Base-by-base conservation (phyloP, 768 basidiomycete genomes). In the Paxillus involutus region DNA sequence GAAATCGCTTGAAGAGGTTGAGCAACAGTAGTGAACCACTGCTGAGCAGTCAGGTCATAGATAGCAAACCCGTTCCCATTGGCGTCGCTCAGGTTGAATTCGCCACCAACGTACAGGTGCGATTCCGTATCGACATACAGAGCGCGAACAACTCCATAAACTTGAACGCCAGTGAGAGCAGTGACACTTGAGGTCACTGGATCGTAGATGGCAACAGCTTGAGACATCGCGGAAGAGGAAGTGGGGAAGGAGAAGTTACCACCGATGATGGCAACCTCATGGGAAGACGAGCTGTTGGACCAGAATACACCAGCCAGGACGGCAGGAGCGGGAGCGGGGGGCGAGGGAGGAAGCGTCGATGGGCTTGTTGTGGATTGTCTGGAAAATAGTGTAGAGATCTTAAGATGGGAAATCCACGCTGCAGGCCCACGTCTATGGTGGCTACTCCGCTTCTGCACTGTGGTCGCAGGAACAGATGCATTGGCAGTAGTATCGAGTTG, bases 221-320 rank as follows among this genome's bases (percentile, higher is more conserved):
- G 74, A 2, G 83, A 77, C 3, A 65, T 64, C 16, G 70, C 57
- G 2, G 77, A 72, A 4, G 76, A 71, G 7, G 69, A 65, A 37
- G 73, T 57, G 6, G 75, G 55, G 64, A 85, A 85, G 1, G 88
- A 81, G 68, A 98, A 99, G 68, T 94, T 94, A 35, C 96, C 96
- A 32, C 94, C 96, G 45, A 98, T 75, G 57, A 98, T 82, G 41
- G 84, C 83, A 17, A 92, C 70, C 52, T 90, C 83, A 5, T 80
- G 77, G 10, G 73, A 74, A 3, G 83, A 83, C 2, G 86, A 80
- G 36, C 76, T 77, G 65, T 98, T 97, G 7, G 83, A 88, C 91
- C 92, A 98, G 75, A 94, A 98, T 2, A 82, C 81, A 32, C 92
- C 96, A 0, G 91, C 81, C 51, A 97, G 77, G 55, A 98, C 83